Percentiles rank a stretch among this genome's conserved stretches.
phyloP scores from a whole-genome alignment of 2,329 filamentous ascomycete species.

The Verticillium tricorpus region DNA sequence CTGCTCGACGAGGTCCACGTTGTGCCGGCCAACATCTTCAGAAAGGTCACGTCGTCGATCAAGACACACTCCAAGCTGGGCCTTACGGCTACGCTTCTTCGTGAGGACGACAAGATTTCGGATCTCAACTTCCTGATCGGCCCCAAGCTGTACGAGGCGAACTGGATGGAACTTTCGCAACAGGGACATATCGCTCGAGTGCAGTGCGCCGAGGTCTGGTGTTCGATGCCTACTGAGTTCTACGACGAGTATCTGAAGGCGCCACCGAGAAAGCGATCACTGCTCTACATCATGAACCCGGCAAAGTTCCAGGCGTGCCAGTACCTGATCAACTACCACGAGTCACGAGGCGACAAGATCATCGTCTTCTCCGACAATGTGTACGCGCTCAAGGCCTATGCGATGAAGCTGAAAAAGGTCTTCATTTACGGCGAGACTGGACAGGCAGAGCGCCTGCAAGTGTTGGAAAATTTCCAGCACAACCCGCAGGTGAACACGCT shows the following conservation, averaged over 20 bases:
- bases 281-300: slow-evolving; percentile 94
- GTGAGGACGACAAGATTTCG: slow-evolving; percentile 97
- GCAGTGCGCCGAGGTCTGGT: slow-evolving; percentile 98
- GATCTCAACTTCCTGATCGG: slow-evolving; percentile 97
- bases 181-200: slow-evolving; percentile 96
- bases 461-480: slow-evolving; percentile 92
- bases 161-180: slow-evolving; percentile 98
- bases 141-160: slow-evolving; percentile 95
- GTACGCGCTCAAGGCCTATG: slow-evolving; percentile 83
- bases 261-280: slow-evolving; percentile 42
- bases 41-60: slow-evolving; percentile 87
- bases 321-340: slow-evolving; percentile 97
- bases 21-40: slow-evolving; percentile 92
- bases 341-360: slow-evolving; percentile 90
- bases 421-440: slow-evolving; percentile 89
- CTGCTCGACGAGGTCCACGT: slow-evolving; percentile 97
- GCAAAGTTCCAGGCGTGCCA: slow-evolving; percentile 96
- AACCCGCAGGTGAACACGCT: slow-evolving; percentile 87
- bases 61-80: slow-evolving; percentile 95
- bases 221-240: slow-evolving; percentile 97
- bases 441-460: slow-evolving; percentile 78
- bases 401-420: slow-evolving; percentile 75
- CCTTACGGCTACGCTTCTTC: slow-evolving; percentile 84
- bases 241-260: slow-evolving; percentile 87
- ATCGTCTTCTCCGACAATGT: slow-evolving; percentile 99